phyloP scores from a whole-genome alignment of 768 basidiomycete species.

The Tricholoma terreum region DNA sequence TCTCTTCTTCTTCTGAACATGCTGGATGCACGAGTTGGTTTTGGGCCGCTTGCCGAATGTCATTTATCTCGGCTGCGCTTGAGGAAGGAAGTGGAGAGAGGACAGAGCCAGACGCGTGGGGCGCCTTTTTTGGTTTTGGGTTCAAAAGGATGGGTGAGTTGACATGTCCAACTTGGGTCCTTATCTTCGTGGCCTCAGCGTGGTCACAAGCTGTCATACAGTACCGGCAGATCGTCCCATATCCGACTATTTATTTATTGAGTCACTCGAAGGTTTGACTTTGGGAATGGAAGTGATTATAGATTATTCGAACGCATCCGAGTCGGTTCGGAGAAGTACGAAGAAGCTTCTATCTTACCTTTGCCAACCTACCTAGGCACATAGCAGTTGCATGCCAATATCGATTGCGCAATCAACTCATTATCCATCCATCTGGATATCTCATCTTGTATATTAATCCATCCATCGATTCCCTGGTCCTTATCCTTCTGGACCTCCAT shows the following conservation, averaged over 20 bases:
- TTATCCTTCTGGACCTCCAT: too few species aligned
- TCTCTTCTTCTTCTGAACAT: neutral
- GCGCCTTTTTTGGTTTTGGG: neutral
- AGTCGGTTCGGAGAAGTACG: neutral
- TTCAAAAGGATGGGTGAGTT: neutral
- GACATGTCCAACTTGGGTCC: neutral
- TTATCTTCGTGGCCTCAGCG: constrained; percentile 1
- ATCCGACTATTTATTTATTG: too few species aligned
- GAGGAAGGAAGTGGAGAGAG: neutral
- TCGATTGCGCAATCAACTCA: too few species aligned
- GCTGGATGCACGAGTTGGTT: neutral
- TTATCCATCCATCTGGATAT: too few species aligned
- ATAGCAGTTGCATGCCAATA: too few species aligned
- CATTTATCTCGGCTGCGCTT: neutral
- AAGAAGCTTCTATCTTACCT: neutral
- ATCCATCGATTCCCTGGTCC: neutral
- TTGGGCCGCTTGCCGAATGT: neutral
- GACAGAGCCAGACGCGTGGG: neutral
- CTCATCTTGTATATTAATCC: neutral
- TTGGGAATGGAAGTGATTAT: neutral
- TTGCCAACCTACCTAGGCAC: too few species aligned
- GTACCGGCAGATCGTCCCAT: too few species aligned
- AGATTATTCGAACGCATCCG: neutral
- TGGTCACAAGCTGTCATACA: neutral
- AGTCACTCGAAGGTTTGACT: neutral